Conservation (phyloP, 768 basidiomycete species). For the Rhodotorula graminis region DNA sequence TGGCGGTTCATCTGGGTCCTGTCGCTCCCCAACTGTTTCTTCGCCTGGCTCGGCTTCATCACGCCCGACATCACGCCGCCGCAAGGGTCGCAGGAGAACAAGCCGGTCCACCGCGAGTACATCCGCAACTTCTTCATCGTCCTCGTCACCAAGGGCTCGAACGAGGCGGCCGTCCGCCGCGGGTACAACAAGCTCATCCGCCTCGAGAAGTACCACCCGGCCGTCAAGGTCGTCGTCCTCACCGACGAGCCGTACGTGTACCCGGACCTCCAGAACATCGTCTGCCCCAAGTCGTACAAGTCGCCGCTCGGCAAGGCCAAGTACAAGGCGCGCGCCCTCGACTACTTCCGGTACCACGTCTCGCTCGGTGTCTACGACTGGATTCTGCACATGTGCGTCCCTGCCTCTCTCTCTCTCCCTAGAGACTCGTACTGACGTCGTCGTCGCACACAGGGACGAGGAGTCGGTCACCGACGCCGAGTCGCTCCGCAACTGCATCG, state of each 20-base stretch:
- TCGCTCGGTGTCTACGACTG: slow-evolving; percentile 45
- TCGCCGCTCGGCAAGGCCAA: slow-evolving; percentile 45
- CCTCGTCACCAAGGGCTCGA: slow-evolving; percentile 46
- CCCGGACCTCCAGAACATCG: slow-evolving; percentile 46
- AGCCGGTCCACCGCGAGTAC: slow-evolving; percentile 44
- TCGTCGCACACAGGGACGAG: slow-evolving; percentile 41
- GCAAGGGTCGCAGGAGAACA: slow-evolving; percentile 41
- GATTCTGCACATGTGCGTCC: slow-evolving; percentile 43
- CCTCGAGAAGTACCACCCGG: slow-evolving; percentile 45
- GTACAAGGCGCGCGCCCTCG: slow-evolving; percentile 47
- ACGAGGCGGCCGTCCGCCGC: slow-evolving; percentile 44
- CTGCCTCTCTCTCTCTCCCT: not conserved
- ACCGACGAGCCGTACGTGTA: slow-evolving; percentile 45
- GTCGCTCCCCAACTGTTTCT: slow-evolving; percentile 45
- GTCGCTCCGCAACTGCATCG: slow-evolving; percentile 44
- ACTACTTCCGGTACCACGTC: slow-evolving; percentile 46
- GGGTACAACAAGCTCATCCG: slow-evolving; percentile 45
- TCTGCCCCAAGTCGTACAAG: slow-evolving; percentile 46
- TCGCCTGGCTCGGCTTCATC: slow-evolving; percentile 45
- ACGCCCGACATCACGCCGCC: slow-evolving; percentile 43
- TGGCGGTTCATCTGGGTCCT: slow-evolving; percentile 46
- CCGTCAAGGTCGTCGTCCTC: slow-evolving; percentile 45
- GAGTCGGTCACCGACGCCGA: slow-evolving; percentile 45
- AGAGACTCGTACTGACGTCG: too few relatives aligned
- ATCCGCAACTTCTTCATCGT: slow-evolving; percentile 47